phyloP scores from a whole-genome alignment of 208 protist genomes.

The Trypanosomatidae sp. region DNA sequence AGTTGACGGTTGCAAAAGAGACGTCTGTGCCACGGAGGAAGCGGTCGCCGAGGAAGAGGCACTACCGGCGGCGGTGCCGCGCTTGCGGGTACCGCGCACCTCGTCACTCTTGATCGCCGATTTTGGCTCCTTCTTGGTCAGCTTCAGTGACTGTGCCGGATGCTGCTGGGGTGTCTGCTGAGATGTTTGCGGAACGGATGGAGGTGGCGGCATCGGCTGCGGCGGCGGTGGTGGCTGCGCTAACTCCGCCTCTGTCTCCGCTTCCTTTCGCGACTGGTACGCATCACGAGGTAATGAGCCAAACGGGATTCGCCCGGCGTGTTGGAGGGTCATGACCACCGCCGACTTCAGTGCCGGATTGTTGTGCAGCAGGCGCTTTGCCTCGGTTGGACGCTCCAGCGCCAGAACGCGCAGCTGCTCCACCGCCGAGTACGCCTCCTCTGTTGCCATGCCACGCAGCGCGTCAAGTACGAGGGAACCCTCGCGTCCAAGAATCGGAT shows the following conservation, averaged over 20 bases:
- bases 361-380: slow-evolving; percentile 58
- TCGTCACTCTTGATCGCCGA: not conserved
- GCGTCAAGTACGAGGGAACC: slow-evolving; percentile 55
- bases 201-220: not conserved
- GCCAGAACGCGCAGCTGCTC: slow-evolving; percentile 87
- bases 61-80: not conserved
- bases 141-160: not conserved
- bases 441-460: slow-evolving; percentile 46
- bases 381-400: slow-evolving; percentile 67
- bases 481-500: slow-evolving; percentile 67
- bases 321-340: slow-evolving; percentile 82
- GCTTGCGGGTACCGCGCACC: not conserved
- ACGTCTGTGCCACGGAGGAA: not conserved
- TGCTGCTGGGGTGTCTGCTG: not conserved
- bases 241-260: slow-evolving; percentile 7
- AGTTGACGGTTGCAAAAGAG: slow-evolving; percentile 4
- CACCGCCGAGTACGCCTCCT: slow-evolving; percentile 86
- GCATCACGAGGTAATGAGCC: slow-evolving; percentile 57
- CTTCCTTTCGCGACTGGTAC: slow-evolving; percentile 13
- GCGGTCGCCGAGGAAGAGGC: slow-evolving; percentile 1
- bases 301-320: slow-evolving; percentile 61
- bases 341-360: slow-evolving; percentile 70
- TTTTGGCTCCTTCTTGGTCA: slow-evolving; percentile 8
- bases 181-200: not conserved
- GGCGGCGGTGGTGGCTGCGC: not conserved